Evolutionary conservation across 495 filamentous ascomycete genomes (phyloP).

Genomic region (Elasticomyces elasticus): DNA sequence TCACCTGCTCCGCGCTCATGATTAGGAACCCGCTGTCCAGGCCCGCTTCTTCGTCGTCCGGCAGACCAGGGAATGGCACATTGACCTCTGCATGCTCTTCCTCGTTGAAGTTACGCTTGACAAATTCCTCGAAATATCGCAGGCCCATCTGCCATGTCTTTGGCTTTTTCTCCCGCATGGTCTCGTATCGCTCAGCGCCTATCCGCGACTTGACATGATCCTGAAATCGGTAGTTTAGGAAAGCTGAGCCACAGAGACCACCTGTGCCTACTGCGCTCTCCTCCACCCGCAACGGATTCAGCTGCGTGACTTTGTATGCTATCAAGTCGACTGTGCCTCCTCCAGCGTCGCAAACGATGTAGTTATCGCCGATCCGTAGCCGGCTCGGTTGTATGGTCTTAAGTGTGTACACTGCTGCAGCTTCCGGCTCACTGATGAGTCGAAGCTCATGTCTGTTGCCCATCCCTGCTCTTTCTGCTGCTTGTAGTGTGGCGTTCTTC

Average conservation of each 20-base stretch:
- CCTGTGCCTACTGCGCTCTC: constrained; percentile 39
- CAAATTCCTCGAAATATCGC: constrained; percentile 61
- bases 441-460: constrained; percentile 36
- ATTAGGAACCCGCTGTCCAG: constrained; percentile 35
- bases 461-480: constrained; percentile 42
- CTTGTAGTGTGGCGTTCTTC: constrained; percentile 37
- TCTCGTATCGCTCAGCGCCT: constrained; percentile 31
- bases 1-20: constrained; percentile 36
- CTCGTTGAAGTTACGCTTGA: constrained; percentile 56
- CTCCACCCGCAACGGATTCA: constrained; percentile 20
- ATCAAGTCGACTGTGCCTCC: constrained; percentile 37
- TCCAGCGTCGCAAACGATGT: constrained; percentile 35
- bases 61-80: constrained; percentile 61
- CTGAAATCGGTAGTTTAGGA: constrained; percentile 38
- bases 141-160: constrained; percentile 64
- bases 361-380: constrained; percentile 32
- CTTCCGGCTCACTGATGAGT: constrained; percentile 54
- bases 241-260: constrained; percentile 41
- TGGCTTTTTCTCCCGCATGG: constrained; percentile 37
- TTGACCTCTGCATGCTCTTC: constrained; percentile 61
- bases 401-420: constrained; percentile 47
- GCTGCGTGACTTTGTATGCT: constrained; percentile 36
- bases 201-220: constrained; percentile 36
- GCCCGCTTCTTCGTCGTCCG: constrained; percentile 46
- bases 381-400: constrained; percentile 33